These are phyloP conservation scores for Sphaceloma murrayae DNA, from an alignment of 2,329 filamentous ascomycete genomes.

Conservation along the genomic window DNA sequence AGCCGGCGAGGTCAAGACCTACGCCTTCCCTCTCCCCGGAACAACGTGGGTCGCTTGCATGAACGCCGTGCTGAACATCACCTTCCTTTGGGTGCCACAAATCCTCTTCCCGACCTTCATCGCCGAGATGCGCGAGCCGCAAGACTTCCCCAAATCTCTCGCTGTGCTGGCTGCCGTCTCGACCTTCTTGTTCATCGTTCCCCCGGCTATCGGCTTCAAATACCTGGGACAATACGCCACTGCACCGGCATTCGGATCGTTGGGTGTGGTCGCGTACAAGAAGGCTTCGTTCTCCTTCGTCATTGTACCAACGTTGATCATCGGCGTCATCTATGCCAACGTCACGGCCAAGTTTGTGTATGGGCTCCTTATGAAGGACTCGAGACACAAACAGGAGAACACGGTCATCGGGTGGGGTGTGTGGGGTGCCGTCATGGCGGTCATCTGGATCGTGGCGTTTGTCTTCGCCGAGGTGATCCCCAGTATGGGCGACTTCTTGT, in stretches of 20 bases:
- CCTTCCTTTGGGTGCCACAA: conserved; percentile 43
- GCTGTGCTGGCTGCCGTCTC: conserved; percentile 39
- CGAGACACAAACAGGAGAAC: conserved; percentile 39
- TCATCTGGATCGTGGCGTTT: conserved; percentile 38
- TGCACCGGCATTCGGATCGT: conserved; percentile 41
- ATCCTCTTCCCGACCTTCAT: conserved; percentile 46
- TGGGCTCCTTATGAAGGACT: conserved; percentile 35
- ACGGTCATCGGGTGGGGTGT: conserved; percentile 41
- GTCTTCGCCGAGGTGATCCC: conserved; percentile 42
- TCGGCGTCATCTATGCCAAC: conserved; percentile 43
- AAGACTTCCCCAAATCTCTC: conserved; percentile 44
- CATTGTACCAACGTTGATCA: conserved; percentile 42
- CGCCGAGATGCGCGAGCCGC: conserved; percentile 41
- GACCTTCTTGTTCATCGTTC: conserved; percentile 41
- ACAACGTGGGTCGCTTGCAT: conserved; percentile 41
- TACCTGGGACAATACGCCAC: conserved; percentile 43
- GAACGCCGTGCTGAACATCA: conserved; percentile 43
- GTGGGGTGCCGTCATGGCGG: conserved; percentile 35
- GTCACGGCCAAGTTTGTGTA: conserved; percentile 42
- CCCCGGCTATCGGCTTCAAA: conserved; percentile 40
- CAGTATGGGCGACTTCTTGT: conserved; percentile 43
- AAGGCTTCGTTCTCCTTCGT: conserved; percentile 44
- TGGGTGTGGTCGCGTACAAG: conserved; percentile 38
- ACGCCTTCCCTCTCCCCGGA: conserved; percentile 39
- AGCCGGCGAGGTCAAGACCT: conserved; percentile 37